Conservation (phyloP, 1,284 basidiomycete genomes). For the Ceratobasidium sp. region DNA sequence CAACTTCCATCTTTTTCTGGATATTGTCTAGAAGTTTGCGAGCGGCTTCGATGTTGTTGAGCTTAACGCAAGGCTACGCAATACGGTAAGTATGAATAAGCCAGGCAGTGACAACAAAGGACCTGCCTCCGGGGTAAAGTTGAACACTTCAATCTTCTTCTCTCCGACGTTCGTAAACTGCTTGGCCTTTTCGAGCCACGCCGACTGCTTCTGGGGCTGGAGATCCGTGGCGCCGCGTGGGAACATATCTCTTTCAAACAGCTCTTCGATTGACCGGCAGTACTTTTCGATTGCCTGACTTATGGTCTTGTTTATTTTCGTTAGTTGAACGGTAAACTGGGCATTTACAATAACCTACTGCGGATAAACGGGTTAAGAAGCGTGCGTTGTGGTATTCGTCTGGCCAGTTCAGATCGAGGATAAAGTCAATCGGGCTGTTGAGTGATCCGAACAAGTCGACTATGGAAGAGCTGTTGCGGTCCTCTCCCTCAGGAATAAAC, state of each 20-base stretch:
- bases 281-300: conserved; percentile 93
- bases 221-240: conserved; percentile 71
- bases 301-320: conserved; percentile 67
- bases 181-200: conserved; percentile 94
- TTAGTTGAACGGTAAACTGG: neutral
- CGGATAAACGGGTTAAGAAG: conserved; percentile 87
- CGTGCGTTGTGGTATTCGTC: conserved; percentile 87
- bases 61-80: conserved; percentile 86
- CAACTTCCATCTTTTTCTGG: conserved; percentile 90
- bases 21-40: conserved; percentile 90
- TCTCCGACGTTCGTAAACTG: conserved; percentile 77
- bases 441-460: conserved; percentile 95
- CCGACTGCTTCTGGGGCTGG: conserved; percentile 79
- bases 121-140: conserved; percentile 74
- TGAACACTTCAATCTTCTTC: conserved; percentile 91
- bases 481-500: conserved; percentile 84
- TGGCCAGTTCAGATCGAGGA: conserved; percentile 90
- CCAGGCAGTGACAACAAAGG: neutral
- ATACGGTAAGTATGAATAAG: neutral
- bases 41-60: conserved; percentile 96
- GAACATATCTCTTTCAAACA: conserved; percentile 95
- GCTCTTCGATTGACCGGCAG: conserved; percentile 82
- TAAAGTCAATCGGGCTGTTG: conserved; percentile 86
- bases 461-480: conserved; percentile 93
- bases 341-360: conserved; percentile 58